Evolutionary conservation across 768 basidiomycete genomes (phyloP), one percentile per base, ranked within the genome.

Genomic region (Hericium rajendrae): DNA sequence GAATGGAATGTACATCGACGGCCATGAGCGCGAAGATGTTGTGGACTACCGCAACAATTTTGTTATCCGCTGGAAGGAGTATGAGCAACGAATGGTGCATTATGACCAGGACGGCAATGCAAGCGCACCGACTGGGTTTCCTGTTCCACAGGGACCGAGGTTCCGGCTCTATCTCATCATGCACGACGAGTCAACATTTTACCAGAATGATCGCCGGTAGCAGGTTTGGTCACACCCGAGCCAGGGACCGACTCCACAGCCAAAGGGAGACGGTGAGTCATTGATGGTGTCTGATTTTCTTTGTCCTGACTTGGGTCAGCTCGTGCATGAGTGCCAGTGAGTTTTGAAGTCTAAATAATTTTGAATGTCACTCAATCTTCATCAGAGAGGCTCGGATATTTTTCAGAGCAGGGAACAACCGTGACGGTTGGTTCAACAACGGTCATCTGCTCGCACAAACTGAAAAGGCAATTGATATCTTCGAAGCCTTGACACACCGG

Each of bases 1-100:
- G 16, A 73, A 72, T 46, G 75, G 75, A 0, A 67, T 74, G 54
- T 73, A 61, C 61, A 61, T 67, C 18, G 73, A 74, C 64, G 72
- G 74, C 0, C 70, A 76, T 58, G 22, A 76, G 60, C 61, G 59
- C 20, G 66, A 55, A 24, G 71, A 68, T 73, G 72, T 73, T 48
- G 69, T 65, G 48, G 62, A 66, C 22, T 75, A 22, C 22, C 22
- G 22, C 22, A 22, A 22, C 22, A 22, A 22, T 22, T 22, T 22
- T 22, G 22, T 22, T 22, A 22, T 22, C 22, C 22, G 22, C 22
- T 22, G 22, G 22, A 22, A 22, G 22, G 22, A 22, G 22, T 22
- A 22, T 22, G 22, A 22, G 22, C 22, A 2, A 22, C 22, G 22
- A 22, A 22, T 22, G 22, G 22, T 22, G 22, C 22, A 22, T 22